Evolutionary conservation across 306 rosid species (phyloP).

Genomic region (Vigna reflexopilosa): DNA sequence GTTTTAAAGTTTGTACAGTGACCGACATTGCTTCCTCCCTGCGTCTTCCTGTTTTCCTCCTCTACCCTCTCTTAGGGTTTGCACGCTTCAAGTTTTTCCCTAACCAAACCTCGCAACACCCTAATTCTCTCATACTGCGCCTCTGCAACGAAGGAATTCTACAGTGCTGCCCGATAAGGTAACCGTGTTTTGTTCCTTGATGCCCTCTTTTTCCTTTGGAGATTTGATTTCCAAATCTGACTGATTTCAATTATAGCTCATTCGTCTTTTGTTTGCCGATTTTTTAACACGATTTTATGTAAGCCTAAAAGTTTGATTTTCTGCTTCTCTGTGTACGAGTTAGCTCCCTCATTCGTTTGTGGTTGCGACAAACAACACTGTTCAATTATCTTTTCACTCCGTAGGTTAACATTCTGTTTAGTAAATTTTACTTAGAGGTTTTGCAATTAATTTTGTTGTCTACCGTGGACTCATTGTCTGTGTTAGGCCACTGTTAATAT

Average conservation of each 20-base stretch:
- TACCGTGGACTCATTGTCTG: not conserved
- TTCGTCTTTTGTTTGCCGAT: not conserved
- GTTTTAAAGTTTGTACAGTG: not conserved
- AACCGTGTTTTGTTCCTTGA: not conserved
- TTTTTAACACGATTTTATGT: not conserved
- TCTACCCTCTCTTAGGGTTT: slow-evolving; percentile 30
- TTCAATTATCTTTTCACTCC: not conserved
- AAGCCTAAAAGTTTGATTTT: not conserved
- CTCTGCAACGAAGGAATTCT: not conserved
- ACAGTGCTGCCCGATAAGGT: slow-evolving; percentile 1
- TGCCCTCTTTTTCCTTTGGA: not conserved
- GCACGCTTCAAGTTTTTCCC: not conserved
- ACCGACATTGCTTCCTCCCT: slow-evolving; percentile 18
- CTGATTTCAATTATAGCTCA: not conserved
- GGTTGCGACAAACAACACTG: not conserved
- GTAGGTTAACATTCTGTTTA: slow-evolving; percentile 5
- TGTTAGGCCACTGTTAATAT: not conserved
- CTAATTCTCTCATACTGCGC: not conserved
- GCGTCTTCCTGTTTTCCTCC: not conserved
- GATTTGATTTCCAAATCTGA: not conserved
- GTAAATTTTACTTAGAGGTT: not conserved
- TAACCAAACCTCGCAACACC: not conserved
- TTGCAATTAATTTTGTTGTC: not conserved
- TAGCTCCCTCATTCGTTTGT: not conserved
- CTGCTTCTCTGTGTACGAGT: not conserved